Base-by-base conservation (phyloP, 352 stramenopile genomes). In the Blastocystis sp. region DNA sequence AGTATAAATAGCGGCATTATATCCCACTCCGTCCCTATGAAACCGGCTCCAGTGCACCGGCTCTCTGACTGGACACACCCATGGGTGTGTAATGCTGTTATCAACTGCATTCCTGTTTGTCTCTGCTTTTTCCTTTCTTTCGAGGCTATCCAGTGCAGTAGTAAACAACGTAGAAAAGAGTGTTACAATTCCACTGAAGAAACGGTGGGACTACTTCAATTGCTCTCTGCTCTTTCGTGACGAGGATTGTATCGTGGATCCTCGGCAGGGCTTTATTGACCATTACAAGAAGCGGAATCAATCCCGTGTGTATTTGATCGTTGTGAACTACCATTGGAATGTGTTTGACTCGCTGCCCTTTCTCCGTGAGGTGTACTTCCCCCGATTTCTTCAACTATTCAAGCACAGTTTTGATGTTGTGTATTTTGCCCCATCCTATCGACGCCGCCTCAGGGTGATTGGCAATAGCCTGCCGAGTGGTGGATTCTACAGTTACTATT, bases 401-500 rank as follows among this genome's bases (percentile, higher is more conserved):
- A 54, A 54, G 28, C 10, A 34, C 28, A 40, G 48, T 38, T 81
- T 81, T 42, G 71, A 81, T 65, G n/a, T 81, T 1, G 60, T 81
- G 28, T 63, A 81, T 42, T 38, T 81, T 14, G 71, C 40, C n/a
- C 71, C 71, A 14, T 14, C 21, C 45, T 65, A n/a, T 21, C 38
- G 52, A 28, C 40, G 24, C 17, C 38, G 10, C 24, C 28, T 54
- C n/a, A 38, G 17, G 19, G 54, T 81, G 14, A 34, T 57, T 21
- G 34, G n/a, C 4, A 45, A 81, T 65, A 19, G 40, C 42, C 21
- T 81, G 28, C 43, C 48, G 3, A 24, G 64, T 48, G 71, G 71
- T 6, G 71, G 71, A 24, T 45, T 66, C 42, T 81, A 81, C 71
- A 81, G 71, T 24, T 81, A 81, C 45, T 81, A 81, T 42, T 66